These are phyloP conservation scores for Lippia alba DNA, from an alignment of 305 asterid genomes.

Conservation along the genomic window DNA sequence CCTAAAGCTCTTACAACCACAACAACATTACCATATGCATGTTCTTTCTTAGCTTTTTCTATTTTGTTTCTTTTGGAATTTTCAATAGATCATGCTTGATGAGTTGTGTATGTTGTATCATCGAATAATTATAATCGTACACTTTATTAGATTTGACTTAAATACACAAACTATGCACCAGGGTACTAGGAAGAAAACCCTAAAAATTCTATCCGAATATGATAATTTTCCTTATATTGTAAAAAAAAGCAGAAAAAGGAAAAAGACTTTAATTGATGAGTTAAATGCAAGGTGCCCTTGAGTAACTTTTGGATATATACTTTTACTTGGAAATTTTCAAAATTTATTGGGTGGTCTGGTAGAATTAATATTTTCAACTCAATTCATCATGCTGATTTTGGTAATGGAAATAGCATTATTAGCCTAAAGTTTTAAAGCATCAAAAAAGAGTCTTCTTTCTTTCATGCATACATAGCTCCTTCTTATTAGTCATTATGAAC, in stretches of 20 bases:
- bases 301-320: background rate
- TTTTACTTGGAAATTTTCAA: background rate
- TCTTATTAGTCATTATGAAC: slow-evolving; percentile 29
- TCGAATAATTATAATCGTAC: too few relatives aligned
- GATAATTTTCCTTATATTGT: too few relatives aligned
- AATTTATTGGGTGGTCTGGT: background rate
- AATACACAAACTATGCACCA: too few relatives aligned
- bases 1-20: slow-evolving; percentile 36
- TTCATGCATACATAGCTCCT: slow-evolving; percentile 9
- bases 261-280: background rate
- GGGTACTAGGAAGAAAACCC: too few relatives aligned
- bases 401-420: slow-evolving; percentile 45
- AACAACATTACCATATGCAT: slow-evolving; percentile 45
- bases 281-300: too few relatives aligned
- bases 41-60: background rate
- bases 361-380: background rate
- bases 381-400: slow-evolving; percentile 37
- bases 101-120: too few relatives aligned
- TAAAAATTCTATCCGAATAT: too few relatives aligned
- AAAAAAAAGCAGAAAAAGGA: too few relatives aligned
- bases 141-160: too few relatives aligned
- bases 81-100: too few relatives aligned
- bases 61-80: background rate
- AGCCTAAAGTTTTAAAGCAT: slow-evolving; percentile 31
- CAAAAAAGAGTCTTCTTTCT: slow-evolving; percentile 21